Evolutionary conservation across 2,329 filamentous ascomycete genomes (phyloP).

Genomic region (Fusarium ambrosium): DNA sequence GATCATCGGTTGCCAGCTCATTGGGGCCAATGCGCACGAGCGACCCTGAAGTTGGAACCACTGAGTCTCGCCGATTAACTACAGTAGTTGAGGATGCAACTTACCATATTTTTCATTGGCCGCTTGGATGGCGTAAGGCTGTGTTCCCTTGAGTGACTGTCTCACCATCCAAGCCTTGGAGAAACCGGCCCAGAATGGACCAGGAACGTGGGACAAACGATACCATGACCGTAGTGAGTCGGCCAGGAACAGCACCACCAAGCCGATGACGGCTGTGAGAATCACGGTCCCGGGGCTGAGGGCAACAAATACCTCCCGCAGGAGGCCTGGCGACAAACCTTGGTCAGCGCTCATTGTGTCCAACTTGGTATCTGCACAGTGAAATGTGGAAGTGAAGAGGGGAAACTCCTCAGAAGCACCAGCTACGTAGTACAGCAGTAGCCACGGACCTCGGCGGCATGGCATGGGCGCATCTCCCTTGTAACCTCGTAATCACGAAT

Average conservation of each 20-base stretch:
- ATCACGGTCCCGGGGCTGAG: not conserved
- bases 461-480: not conserved
- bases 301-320: not conserved
- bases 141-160: constrained; percentile 42
- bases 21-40: constrained; percentile 54
- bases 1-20: constrained; percentile 52
- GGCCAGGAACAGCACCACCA: constrained; percentile 19
- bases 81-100: not conserved
- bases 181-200: constrained; percentile 51
- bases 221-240: constrained; percentile 44
- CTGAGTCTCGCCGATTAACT: constrained; percentile 5
- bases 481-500: not conserved
- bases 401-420: not conserved
- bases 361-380: not conserved
- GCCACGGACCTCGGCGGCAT: not conserved
- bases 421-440: not conserved
- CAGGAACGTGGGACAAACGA: constrained; percentile 52
- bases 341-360: constrained; percentile 5
- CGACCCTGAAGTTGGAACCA: constrained; percentile 40
- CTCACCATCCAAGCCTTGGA: constrained; percentile 52
- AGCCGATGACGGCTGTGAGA: not conserved
- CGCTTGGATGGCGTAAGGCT: constrained; percentile 45
- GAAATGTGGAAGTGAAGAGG: not conserved
- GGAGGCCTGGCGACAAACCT: not conserved
- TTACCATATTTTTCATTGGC: constrained; percentile 47